Evolutionary conservation across 2,329 filamentous ascomycete species (phyloP).

Genomic region (Dothiorella sarmentorum): DNA sequence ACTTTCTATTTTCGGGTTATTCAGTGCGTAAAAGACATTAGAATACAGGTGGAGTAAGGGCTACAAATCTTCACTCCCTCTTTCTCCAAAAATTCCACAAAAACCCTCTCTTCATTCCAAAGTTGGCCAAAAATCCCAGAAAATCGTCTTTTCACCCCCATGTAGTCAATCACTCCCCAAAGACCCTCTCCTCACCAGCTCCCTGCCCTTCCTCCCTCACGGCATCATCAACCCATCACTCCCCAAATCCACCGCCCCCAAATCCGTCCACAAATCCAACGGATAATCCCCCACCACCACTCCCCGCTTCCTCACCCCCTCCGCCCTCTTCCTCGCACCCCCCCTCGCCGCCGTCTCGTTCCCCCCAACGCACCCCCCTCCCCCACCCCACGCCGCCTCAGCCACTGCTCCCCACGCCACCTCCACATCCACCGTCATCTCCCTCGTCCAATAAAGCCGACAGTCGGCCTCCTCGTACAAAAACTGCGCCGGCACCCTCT

Average conservation of each 20-base stretch:
- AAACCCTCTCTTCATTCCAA: no score
- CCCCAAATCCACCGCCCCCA: background rate
- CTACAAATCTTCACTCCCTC: no score
- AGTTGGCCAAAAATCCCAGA: no score
- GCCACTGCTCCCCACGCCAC: slow-evolving; percentile 52
- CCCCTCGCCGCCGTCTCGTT: slow-evolving; percentile 33
- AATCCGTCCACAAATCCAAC: slow-evolving; percentile 34
- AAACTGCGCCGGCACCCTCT: slow-evolving; percentile 56
- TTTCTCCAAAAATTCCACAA: no score
- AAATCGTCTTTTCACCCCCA: no score
- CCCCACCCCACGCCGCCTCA: slow-evolving; percentile 31
- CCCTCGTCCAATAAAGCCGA: slow-evolving; percentile 57
- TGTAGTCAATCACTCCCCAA: no score
- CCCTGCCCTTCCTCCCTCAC: background rate
- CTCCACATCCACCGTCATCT: slow-evolving; percentile 53
- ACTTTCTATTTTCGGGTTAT: no score
- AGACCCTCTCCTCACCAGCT: background rate
- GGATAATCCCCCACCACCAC: slow-evolving; percentile 30
- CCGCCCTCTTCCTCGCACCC: slow-evolving; percentile 23
- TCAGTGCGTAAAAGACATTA: no score
- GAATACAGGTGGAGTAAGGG: no score
- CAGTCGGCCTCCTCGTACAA: slow-evolving; percentile 61
- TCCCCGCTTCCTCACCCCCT: slow-evolving; percentile 28
- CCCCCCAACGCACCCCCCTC: slow-evolving; percentile 23
- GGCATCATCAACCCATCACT: slow-evolving; percentile 12